A percentile compares a stretch with the other conserved stretches of the same genome.
Conservation (phyloP, 352 stramenopile genomes). For the Lagenidium giganteum region DNA sequence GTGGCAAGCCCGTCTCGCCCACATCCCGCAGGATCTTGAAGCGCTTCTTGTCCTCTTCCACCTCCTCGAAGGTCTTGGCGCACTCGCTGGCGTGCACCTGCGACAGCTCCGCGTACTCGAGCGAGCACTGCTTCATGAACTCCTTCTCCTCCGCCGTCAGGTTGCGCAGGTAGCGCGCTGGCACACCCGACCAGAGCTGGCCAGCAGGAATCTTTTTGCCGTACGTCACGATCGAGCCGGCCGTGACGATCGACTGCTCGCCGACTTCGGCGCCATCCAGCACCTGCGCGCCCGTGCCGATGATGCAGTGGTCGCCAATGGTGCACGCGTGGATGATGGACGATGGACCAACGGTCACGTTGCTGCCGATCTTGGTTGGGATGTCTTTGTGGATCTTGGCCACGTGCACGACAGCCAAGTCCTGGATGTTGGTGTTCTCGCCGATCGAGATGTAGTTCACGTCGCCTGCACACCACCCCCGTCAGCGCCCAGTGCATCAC, state of each 20-base stretch:
- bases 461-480: too few relatives aligned
- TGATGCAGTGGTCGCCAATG: conserved; percentile 85
- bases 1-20: conserved; percentile 55
- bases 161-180: conserved; percentile 70
- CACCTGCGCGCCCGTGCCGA: conserved; percentile 83
- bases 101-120: conserved; percentile 68
- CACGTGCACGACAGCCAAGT: conserved; percentile 88
- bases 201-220: conserved; percentile 75
- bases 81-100: conserved; percentile 52
- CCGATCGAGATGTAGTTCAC: conserved; percentile 90
- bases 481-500: too few relatives aligned
- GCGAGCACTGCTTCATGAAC: conserved; percentile 77
- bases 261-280: conserved; percentile 81
- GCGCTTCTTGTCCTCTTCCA: conserved; percentile 59
- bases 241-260: conserved; percentile 78
- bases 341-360: conserved; percentile 77
- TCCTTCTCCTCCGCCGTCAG: conserved; percentile 70
- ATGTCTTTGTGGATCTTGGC: conserved; percentile 88
- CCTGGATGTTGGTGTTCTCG: conserved; percentile 85
- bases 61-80: conserved; percentile 70
- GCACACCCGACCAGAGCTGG: conserved; percentile 77
- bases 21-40: conserved; percentile 72
- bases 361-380: conserved; percentile 81
- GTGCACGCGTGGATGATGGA: conserved; percentile 87
- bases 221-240: conserved; percentile 76